phyloP scores from a whole-genome alignment of 495 filamentous ascomycete genomes.

The Trichoderma reesei region DNA sequence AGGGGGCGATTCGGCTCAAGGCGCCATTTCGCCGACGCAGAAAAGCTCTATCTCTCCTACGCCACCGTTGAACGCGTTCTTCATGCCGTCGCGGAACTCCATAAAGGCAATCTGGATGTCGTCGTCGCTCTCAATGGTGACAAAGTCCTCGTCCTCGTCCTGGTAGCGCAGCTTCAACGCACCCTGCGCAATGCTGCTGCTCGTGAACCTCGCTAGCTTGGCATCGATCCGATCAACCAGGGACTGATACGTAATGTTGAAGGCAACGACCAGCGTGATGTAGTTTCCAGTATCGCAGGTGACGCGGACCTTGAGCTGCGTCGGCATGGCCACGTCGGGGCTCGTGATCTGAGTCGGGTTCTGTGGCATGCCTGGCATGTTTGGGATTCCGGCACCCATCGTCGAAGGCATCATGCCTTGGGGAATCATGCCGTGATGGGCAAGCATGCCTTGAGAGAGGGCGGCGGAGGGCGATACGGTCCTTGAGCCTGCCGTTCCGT shows the following conservation, averaged over 20 bases:
- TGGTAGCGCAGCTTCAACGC: conserved; percentile 76
- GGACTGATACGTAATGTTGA: conserved; percentile 85
- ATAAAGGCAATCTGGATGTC: conserved; percentile 90
- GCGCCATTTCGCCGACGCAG: conserved; percentile 32
- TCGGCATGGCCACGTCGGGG: conserved; percentile 51
- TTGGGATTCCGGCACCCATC: neutral
- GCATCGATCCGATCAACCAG: conserved; percentile 94
- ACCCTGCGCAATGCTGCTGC: conserved; percentile 65
- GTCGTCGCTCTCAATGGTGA: conserved; percentile 88
- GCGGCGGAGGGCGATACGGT: conserved; percentile 24
- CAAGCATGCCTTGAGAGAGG: conserved; percentile 11
- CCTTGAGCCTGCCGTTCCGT: conserved; percentile 17
- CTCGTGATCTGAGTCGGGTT: conserved; percentile 30
- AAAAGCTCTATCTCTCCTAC: conserved; percentile 82
- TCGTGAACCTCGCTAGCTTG: conserved; percentile 76
- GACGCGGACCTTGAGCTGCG: conserved; percentile 90
- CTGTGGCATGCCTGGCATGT: conserved; percentile 13
- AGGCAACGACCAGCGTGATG: conserved; percentile 84
- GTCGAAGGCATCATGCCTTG: neutral
- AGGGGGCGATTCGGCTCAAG: neutral
- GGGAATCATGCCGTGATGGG: neutral
- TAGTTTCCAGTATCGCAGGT: conserved; percentile 72
- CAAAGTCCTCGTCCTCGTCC: conserved; percentile 87
- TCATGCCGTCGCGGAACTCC: conserved; percentile 75
- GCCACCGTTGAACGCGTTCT: conserved; percentile 50